Conservation (phyloP, 805 yeast species). For the Spathaspora arborariae region DNA sequence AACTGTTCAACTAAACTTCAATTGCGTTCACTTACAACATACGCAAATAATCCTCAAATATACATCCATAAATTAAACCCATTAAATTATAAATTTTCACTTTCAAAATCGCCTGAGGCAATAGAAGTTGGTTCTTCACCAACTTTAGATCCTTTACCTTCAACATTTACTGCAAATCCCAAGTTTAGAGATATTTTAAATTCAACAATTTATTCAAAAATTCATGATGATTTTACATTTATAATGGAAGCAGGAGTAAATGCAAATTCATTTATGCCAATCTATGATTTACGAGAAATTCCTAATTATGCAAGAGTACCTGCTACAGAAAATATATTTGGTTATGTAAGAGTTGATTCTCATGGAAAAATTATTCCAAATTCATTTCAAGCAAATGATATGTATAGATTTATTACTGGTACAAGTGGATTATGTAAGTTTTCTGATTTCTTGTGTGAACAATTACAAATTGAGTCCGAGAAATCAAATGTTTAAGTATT, state of each 20-base stretch:
- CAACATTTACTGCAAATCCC: slow-evolving; percentile 21
- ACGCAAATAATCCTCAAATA: slow-evolving; percentile 16
- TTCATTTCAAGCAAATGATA: slow-evolving; percentile 53
- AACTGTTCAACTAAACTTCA: background rate
- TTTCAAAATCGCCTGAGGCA: slow-evolving; percentile 18
- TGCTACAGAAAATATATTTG: slow-evolving; percentile 66
- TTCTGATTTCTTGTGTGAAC: slow-evolving; percentile 47
- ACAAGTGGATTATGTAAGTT: slow-evolving; percentile 35
- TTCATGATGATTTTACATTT: slow-evolving; percentile 48
- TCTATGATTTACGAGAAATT: slow-evolving; percentile 63
- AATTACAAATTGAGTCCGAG: slow-evolving; percentile 31
- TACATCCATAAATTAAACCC: slow-evolving; percentile 14
- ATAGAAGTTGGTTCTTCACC: slow-evolving; percentile 20
- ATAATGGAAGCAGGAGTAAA: slow-evolving; percentile 53
- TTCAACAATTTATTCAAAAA: slow-evolving; percentile 16
- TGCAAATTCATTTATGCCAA: slow-evolving; percentile 57
- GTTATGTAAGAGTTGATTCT: slow-evolving; percentile 59
- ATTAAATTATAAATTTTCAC: slow-evolving; percentile 12
- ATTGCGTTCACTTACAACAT: slow-evolving; percentile 9
- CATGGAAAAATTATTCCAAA: slow-evolving; percentile 52
- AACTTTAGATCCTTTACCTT: slow-evolving; percentile 11
- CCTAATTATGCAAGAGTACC: slow-evolving; percentile 67
- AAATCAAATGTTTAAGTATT: background rate
- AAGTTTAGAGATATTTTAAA: slow-evolving; percentile 27
- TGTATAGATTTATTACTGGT: slow-evolving; percentile 51